Evolutionary conservation across 352 stramenopile genomes (phyloP).

Genomic region (Blastocystis sp.): DNA sequence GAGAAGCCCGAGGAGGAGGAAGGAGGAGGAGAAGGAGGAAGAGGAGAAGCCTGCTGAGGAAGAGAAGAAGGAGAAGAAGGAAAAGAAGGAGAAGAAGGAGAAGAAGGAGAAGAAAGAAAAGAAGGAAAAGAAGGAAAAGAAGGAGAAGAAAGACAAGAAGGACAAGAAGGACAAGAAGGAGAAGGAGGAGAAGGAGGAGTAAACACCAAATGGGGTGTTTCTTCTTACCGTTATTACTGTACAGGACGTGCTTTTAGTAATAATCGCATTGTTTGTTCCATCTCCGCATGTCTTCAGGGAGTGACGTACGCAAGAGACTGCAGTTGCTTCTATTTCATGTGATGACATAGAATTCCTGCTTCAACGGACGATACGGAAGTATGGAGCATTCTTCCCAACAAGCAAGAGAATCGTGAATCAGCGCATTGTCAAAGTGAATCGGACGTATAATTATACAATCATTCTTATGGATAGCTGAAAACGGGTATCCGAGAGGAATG

Average conservation of each 20-base stretch:
- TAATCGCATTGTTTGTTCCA: not conserved
- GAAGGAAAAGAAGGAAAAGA: conserved; percentile 63
- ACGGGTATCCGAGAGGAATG: not conserved
- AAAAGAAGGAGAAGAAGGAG: conserved; percentile 56
- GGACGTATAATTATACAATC: too few relatives aligned
- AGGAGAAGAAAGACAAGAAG: not conserved
- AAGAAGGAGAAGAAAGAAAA: conserved; percentile 70
- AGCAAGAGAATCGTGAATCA: too few relatives aligned
- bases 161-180: too few relatives aligned
- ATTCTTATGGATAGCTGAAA: not conserved
- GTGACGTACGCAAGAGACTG: not conserved
- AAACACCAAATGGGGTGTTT: not conserved
- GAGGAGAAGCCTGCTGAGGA: conserved; percentile 29
- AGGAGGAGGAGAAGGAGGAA: conserved; percentile 28
- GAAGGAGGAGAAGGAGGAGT: not conserved
- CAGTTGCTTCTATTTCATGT: too few relatives aligned
- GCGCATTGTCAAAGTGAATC: too few relatives aligned
- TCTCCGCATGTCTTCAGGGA: not conserved
- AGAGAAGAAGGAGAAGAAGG: conserved; percentile 29
- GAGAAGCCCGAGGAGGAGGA: conserved; percentile 4
- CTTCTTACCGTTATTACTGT: not conserved
- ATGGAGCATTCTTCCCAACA: too few relatives aligned
- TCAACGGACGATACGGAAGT: too few relatives aligned
- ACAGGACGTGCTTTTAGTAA: not conserved
- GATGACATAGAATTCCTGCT: too few relatives aligned